Evolutionary conservation across 148 eudicot species (phyloP).

Genomic region (Dianthus caryophyllus): DNA sequence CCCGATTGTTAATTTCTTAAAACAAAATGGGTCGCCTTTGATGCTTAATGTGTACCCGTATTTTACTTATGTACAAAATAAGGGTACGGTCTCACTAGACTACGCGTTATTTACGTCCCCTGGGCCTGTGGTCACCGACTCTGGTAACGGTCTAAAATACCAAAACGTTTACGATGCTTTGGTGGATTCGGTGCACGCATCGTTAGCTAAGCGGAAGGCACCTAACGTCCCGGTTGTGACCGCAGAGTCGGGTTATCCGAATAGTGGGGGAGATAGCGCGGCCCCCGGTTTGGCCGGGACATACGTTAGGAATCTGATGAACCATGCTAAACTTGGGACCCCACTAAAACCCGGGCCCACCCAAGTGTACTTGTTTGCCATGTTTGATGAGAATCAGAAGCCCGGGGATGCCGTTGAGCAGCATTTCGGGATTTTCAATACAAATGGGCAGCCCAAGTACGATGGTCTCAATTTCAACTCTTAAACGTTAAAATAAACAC

Average conservation of each 20-base stretch:
- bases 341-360: slow-evolving; percentile 25
- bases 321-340: slow-evolving; percentile 30
- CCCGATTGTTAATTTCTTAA: slow-evolving; percentile 24
- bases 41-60: slow-evolving; percentile 38
- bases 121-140: slow-evolving; percentile 10
- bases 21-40: slow-evolving; percentile 20
- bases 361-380: slow-evolving; percentile 31
- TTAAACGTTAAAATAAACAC: too few relatives aligned
- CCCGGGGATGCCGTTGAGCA: slow-evolving; percentile 25
- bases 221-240: neutral
- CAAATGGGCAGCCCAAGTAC: slow-evolving; percentile 32
- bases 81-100: neutral
- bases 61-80: slow-evolving; percentile 17
- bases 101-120: slow-evolving; percentile 25
- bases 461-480: slow-evolving; percentile 15
- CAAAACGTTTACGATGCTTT: slow-evolving; percentile 31
- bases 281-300: slow-evolving; percentile 21
- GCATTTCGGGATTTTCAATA: slow-evolving; percentile 34
- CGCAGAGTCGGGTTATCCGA: slow-evolving; percentile 26
- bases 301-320: slow-evolving; percentile 24
- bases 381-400: slow-evolving; percentile 39
- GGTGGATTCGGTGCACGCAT: slow-evolving; percentile 27
- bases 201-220: slow-evolving; percentile 20
- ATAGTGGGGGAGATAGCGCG: slow-evolving; percentile 24
- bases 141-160: slow-evolving; percentile 23